Evolutionary conservation across 1,139 yeast genomes (phyloP).

Genomic region (Nadsonia starkeyi-henricii): DNA sequence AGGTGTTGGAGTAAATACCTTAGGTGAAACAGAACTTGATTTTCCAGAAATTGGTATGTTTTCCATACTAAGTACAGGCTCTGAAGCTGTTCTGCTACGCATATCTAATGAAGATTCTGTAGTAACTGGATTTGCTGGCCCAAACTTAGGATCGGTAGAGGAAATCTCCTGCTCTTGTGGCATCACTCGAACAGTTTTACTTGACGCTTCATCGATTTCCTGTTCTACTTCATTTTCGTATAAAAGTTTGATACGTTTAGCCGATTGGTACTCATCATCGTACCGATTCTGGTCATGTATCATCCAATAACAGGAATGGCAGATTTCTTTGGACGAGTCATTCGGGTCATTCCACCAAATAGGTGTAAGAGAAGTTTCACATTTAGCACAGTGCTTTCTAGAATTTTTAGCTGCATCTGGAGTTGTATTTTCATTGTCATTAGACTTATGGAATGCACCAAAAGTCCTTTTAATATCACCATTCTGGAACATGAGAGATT

Average conservation of each 20-base stretch:
- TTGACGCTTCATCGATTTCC: too few relatives aligned
- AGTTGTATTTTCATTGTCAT: background rate
- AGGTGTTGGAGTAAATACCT: too few relatives aligned
- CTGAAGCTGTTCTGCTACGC: background rate
- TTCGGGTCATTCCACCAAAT: conserved; percentile 10
- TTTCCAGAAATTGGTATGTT: too few relatives aligned
- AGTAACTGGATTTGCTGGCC: too few relatives aligned
- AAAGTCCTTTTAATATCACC: background rate
- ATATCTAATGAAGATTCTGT: too few relatives aligned
- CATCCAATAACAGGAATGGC: conserved; percentile 10
- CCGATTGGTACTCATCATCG: conserved; percentile 6
- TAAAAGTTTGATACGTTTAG: too few relatives aligned
- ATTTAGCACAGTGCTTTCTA: conserved; percentile 9
- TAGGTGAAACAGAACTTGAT: too few relatives aligned
- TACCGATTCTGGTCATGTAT: conserved; percentile 7
- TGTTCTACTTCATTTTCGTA: too few relatives aligned
- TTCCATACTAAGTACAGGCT: background rate
- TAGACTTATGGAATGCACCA: background rate
- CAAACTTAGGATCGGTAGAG: too few relatives aligned
- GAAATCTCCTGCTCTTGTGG: too few relatives aligned
- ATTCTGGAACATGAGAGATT: background rate
- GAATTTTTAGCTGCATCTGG: conserved; percentile 1
- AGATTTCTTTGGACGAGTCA: background rate
- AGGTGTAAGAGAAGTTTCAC: conserved; percentile 8
- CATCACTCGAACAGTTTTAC: too few relatives aligned